Conservation (phyloP, 257 asterid species). For the Verbena officinalis region DNA sequence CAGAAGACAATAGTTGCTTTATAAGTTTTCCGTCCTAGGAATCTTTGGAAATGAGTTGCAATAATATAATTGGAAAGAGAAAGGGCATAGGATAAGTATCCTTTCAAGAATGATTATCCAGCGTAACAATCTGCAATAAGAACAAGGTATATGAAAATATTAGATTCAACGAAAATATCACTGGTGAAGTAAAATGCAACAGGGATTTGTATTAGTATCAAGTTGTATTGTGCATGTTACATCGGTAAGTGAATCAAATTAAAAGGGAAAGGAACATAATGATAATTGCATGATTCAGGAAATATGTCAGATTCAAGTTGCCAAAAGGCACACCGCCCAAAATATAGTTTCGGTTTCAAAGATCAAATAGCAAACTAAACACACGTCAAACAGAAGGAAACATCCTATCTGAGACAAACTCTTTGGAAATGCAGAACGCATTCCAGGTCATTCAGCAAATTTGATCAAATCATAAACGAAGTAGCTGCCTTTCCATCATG, state of each 20-base stretch:
- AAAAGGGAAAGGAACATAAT: background rate
- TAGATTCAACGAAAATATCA: background rate
- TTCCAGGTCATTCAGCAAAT: background rate
- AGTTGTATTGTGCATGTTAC: background rate
- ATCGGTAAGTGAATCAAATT: too few species aligned
- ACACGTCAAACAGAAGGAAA: background rate
- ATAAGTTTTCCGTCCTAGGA: conserved; percentile 2
- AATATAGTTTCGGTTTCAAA: background rate
- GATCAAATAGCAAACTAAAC: background rate
- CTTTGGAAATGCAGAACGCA: background rate
- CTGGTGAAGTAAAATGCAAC: background rate
- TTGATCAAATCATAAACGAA: background rate
- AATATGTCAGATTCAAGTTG: background rate
- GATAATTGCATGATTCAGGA: background rate
- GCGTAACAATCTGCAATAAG: conserved; percentile 28
- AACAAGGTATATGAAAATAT: conserved; percentile 10
- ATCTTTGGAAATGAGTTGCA: background rate
- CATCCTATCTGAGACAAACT: background rate
- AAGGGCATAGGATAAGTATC: background rate
- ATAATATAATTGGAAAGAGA: background rate
- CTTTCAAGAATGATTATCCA: conserved; percentile 6
- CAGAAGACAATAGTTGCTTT: background rate
- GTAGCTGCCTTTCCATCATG: background rate
- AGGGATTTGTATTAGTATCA: background rate
- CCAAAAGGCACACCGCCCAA: conserved; percentile 7